Conservation (phyloP, 208 protist genomes). For the Novymonas esmeraldas region DNA sequence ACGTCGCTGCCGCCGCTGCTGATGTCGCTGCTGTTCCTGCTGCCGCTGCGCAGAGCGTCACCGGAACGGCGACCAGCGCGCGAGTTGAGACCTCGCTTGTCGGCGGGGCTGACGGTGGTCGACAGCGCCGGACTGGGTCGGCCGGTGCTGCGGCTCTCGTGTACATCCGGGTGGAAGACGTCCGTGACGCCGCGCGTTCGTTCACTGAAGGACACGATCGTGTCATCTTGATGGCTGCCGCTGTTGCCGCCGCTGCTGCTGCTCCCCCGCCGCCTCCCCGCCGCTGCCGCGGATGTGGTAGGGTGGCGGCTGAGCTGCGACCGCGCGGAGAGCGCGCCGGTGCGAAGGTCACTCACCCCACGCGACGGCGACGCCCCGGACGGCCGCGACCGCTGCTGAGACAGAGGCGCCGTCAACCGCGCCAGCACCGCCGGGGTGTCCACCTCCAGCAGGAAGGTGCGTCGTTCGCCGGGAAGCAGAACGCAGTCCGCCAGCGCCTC, state of each 20-base stretch:
- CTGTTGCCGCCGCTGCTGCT: not conserved
- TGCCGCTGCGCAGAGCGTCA: not conserved
- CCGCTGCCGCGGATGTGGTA: too few species aligned
- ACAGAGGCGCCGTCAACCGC: constrained; percentile 16
- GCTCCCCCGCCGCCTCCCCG: too few species aligned
- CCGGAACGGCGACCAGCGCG: not conserved
- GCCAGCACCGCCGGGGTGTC: constrained; percentile 22
- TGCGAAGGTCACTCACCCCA: not conserved
- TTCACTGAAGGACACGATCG: not conserved
- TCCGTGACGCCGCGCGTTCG: not conserved
- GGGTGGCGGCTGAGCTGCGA: too few species aligned
- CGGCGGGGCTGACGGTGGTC: not conserved
- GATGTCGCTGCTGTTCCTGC: not conserved
- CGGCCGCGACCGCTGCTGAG: not conserved
- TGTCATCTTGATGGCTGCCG: not conserved
- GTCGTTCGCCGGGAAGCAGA: constrained; percentile 49
- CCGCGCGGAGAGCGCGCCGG: not conserved
- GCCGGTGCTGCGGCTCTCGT: not conserved
- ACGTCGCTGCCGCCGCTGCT: not conserved
- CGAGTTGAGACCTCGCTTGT: too few species aligned
- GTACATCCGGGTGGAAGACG: not conserved
- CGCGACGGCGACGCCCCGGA: not conserved
- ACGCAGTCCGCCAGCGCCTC: constrained; percentile 52
- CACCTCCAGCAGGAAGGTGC: constrained; percentile 33
- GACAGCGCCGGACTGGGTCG: not conserved